phyloP scores from a whole-genome alignment of 1,284 basidiomycete species.

The Malassezia sp. region DNA sequence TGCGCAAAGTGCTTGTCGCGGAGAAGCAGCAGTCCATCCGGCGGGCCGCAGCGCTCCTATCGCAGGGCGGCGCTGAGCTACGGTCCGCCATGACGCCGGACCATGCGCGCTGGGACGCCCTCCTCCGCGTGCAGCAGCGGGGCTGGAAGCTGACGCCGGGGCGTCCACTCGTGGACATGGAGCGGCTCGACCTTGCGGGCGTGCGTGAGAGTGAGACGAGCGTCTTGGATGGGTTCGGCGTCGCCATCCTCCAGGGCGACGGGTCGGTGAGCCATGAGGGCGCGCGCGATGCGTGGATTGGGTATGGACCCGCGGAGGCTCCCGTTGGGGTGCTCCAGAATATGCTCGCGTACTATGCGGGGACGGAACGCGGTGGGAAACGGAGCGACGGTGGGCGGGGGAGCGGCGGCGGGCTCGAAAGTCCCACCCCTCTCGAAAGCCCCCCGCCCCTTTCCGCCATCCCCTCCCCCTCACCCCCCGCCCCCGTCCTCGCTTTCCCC shows the following conservation, averaged over 20 bases:
- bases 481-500: conserved; percentile 33
- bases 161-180: conserved; percentile 29
- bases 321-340: conserved; percentile 19
- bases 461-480: too few species aligned
- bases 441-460: too few species aligned
- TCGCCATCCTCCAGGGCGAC: conserved; percentile 25
- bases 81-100: conserved; percentile 16
- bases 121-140: conserved; percentile 21
- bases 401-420: conserved; percentile 3
- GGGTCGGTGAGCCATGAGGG: conserved; percentile 33
- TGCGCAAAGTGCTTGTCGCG: conserved; percentile 23
- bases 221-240: conserved; percentile 26
- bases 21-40: conserved; percentile 20
- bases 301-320: conserved; percentile 31
- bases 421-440: neutral
- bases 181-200: conserved; percentile 19
- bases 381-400: neutral
- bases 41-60: conserved; percentile 24
- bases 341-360: conserved; percentile 33
- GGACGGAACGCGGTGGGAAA: conserved; percentile 4
- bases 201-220: neutral
- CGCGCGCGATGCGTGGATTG: conserved; percentile 38
- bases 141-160: conserved; percentile 35
- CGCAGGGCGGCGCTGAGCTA: conserved; percentile 23
- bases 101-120: conserved; percentile 22